Percentiles rank a stretch among this genome's conserved stretches.
These are phyloP conservation scores for Claviceps digitariae DNA, from an alignment of 2,329 filamentous ascomycete genomes.

Conservation along the genomic window DNA sequence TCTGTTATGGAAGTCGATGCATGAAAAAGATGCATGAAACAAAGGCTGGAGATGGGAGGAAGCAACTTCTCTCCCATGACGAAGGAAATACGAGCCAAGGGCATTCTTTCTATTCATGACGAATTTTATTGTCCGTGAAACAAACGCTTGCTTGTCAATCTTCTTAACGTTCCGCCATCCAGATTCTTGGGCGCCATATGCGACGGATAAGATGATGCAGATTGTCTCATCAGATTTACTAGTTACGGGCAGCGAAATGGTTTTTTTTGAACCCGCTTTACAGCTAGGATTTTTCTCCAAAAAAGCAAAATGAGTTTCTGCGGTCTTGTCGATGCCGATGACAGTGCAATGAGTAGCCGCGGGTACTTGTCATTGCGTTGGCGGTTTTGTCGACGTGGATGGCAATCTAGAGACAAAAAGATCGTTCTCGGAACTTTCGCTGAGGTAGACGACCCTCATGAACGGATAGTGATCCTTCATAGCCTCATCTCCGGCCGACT, in stretches of 20 bases:
- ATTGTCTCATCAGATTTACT: background rate
- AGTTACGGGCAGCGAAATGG: background rate
- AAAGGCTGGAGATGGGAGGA: too few relatives aligned
- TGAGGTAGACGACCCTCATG: conserved; percentile 42
- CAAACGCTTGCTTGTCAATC: background rate
- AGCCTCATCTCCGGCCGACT: conserved; percentile 26
- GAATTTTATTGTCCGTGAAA: background rate
- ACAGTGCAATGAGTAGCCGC: conserved; percentile 5
- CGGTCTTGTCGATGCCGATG: background rate
- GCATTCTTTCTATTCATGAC: background rate
- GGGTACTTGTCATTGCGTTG: background rate
- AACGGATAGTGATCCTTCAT: conserved; percentile 41
- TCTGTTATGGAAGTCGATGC: conserved; percentile 23
- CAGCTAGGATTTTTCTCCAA: background rate
- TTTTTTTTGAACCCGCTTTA: background rate
- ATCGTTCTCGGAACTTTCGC: conserved; percentile 35
- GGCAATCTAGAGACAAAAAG: conserved; percentile 37
- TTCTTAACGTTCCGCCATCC: background rate
- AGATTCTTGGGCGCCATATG: background rate
- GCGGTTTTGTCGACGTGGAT: conserved; percentile 30
- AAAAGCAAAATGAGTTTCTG: too few relatives aligned
- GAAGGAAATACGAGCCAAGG: background rate
- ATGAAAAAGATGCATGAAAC: conserved; percentile 14
- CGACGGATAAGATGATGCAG: background rate
- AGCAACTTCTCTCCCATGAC: background rate